Conservation (phyloP, 352 stramenopile genomes). For the Hyaloperonospora brassicae region DNA sequence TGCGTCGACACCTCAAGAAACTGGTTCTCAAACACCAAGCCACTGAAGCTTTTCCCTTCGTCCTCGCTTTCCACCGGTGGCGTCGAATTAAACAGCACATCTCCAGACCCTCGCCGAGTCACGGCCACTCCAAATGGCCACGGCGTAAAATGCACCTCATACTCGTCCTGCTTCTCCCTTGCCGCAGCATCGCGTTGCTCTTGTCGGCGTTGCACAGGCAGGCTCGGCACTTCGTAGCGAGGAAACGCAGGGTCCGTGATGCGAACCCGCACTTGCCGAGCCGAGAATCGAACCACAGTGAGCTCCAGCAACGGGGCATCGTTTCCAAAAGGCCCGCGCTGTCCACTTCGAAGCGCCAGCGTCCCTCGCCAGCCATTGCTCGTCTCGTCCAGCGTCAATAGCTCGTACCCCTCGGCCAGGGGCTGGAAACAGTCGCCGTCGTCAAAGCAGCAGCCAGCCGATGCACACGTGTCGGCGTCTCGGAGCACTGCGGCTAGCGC, state of each 20-base stretch:
- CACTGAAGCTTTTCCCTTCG: slow-evolving; percentile 36
- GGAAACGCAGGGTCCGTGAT: slow-evolving; percentile 72
- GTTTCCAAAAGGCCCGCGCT: slow-evolving; percentile 66
- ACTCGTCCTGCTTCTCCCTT: slow-evolving; percentile 14
- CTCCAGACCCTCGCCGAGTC: slow-evolving; percentile 38
- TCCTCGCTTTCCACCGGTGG: slow-evolving; percentile 29
- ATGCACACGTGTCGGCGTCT: slow-evolving; percentile 31
- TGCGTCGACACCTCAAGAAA: slow-evolving; percentile 81
- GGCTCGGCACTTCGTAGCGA: slow-evolving; percentile 62
- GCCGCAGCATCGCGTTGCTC: neutral
- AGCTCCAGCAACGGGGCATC: slow-evolving; percentile 56
- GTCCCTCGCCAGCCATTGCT: slow-evolving; percentile 43
- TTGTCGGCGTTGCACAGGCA: slow-evolving; percentile 14
- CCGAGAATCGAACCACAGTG: slow-evolving; percentile 49
- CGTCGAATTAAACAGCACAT: slow-evolving; percentile 84
- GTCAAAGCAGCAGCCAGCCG: slow-evolving; percentile 72
- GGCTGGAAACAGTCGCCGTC: slow-evolving; percentile 60
- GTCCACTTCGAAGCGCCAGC: slow-evolving; percentile 37
- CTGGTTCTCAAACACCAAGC: slow-evolving; percentile 79
- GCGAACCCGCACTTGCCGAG: slow-evolving; percentile 51
- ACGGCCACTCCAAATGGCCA: slow-evolving; percentile 68
- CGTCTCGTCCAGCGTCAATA: slow-evolving; percentile 53
- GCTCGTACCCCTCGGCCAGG: slow-evolving; percentile 54
- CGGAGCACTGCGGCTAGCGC: slow-evolving; percentile 16
- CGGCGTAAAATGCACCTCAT: slow-evolving; percentile 53